Evolutionary conservation across 2,329 filamentous ascomycete genomes (phyloP).

Genomic region (Knufia fluminis): DNA sequence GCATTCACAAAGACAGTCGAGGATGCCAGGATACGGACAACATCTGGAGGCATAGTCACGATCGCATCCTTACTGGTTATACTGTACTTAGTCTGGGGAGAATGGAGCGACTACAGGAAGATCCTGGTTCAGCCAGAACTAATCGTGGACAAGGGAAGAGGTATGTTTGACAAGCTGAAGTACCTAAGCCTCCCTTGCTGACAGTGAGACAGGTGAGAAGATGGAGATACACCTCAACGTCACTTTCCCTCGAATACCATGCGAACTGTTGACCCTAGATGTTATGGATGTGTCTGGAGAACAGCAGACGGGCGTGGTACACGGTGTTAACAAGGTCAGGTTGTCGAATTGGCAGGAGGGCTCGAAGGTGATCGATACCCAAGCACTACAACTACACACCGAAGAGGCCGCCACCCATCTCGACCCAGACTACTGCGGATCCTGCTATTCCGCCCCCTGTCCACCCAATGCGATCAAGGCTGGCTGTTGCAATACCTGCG

Average conservation of each 20-base stretch:
- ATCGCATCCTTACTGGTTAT: conserved; percentile 83
- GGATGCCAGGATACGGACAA: conserved; percentile 91
- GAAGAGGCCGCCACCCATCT: conserved; percentile 67
- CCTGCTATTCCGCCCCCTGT: conserved; percentile 76
- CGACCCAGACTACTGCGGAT: conserved; percentile 84
- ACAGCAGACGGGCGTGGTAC: conserved; percentile 86
- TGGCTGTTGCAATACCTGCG: conserved; percentile 96
- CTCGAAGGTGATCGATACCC: conserved; percentile 63
- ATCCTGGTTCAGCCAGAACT: conserved; percentile 83
- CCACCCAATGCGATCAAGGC: conserved; percentile 63
- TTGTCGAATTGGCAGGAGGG: conserved; percentile 64
- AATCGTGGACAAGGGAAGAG: conserved; percentile 92
- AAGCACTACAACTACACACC: conserved; percentile 59
- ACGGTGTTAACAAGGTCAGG: conserved; percentile 86
- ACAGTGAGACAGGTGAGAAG: conserved; percentile 60
- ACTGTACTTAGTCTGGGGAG: conserved; percentile 80
- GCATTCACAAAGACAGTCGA: conserved; percentile 99
- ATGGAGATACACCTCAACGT: conserved; percentile 99
- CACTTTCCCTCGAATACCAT: conserved; percentile 86
- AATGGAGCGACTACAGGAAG: conserved; percentile 89
- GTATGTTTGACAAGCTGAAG: conserved; percentile 38
- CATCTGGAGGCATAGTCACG: conserved; percentile 89
- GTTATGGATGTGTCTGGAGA: conserved; percentile 99
- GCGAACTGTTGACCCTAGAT: conserved; percentile 89
- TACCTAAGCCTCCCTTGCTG: conserved; percentile 6